Evolutionary conservation across 2,329 filamentous ascomycete genomes (phyloP).

Genomic region (Ascocoryne sarcoides): DNA sequence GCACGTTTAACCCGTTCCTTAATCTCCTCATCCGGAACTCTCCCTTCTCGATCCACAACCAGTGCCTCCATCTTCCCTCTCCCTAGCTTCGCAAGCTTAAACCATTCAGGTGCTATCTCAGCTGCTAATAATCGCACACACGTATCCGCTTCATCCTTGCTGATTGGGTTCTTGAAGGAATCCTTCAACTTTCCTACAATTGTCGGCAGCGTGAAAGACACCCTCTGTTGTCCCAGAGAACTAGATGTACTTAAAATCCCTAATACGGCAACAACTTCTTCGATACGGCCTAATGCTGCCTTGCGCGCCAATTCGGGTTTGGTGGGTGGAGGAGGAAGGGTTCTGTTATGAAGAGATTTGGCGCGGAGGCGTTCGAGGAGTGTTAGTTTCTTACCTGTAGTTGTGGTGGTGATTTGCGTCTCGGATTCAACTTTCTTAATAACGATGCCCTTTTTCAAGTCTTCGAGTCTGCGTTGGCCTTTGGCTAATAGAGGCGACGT

Average conservation of each 20-base stretch:
- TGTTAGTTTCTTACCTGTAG: constrained; percentile 44
- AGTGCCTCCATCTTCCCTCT: constrained; percentile 33
- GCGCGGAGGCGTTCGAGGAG: constrained; percentile 68
- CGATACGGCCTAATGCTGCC: constrained; percentile 56
- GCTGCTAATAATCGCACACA: constrained; percentile 39
- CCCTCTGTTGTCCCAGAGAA: constrained; percentile 43
- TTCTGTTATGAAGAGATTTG: constrained; percentile 51
- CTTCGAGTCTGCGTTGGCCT: constrained; percentile 60
- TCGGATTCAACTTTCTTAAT: constrained; percentile 40
- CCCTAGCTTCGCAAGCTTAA: constrained; percentile 37
- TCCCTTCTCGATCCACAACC: constrained; percentile 33
- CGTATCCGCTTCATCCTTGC: constrained; percentile 36
- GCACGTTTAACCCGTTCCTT: constrained; percentile 16
- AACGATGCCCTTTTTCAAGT: constrained; percentile 55
- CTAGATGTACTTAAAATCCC: constrained; percentile 51
- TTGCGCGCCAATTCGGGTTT: constrained; percentile 50
- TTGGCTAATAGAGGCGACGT: constrained; percentile 51
- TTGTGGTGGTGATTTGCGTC: constrained; percentile 23
- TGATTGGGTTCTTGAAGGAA: constrained; percentile 44
- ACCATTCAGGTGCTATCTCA: constrained; percentile 40
- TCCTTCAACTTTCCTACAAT: constrained; percentile 59
- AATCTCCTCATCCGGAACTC: constrained; percentile 20
- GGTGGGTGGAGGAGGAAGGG: constrained; percentile 36
- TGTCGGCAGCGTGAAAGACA: constrained; percentile 57
- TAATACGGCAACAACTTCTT: constrained; percentile 60